Conservation (phyloP, 2,329 filamentous ascomycete species). For the Diplodia sapinea region DNA sequence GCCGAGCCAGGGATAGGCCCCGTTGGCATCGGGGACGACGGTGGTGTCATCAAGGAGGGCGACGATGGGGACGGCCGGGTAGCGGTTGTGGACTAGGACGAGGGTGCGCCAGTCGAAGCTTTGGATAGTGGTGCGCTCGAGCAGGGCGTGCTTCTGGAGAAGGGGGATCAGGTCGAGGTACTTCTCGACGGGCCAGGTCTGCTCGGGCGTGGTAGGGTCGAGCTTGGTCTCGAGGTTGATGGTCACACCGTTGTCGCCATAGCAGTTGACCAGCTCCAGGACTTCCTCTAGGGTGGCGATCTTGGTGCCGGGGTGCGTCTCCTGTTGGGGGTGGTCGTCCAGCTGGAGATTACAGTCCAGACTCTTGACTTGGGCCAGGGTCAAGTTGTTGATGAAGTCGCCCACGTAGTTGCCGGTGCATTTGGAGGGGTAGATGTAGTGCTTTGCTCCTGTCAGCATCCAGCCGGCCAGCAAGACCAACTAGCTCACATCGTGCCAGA, state of each 20-base stretch:
- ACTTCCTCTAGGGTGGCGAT: conserved; percentile 38
- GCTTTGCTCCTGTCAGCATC: conserved; percentile 10
- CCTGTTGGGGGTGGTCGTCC: conserved; percentile 32
- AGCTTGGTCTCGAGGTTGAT: conserved; percentile 40
- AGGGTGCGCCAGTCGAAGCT: conserved; percentile 39
- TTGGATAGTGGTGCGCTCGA: conserved; percentile 36
- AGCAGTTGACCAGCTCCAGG: conserved; percentile 37
- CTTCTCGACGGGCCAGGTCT: conserved; percentile 35
- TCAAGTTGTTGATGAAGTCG: conserved; percentile 37
- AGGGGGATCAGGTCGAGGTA: conserved; percentile 37
- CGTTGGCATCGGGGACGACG: conserved; percentile 31
- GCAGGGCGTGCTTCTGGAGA: conserved; percentile 34
- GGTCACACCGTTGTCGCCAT: conserved; percentile 35
- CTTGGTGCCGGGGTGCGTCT: conserved; percentile 34
- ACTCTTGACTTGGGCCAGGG: conserved; percentile 37
- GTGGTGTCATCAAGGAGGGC: conserved; percentile 36
- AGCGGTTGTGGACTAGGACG: conserved; percentile 35
- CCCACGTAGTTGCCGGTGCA: conserved; percentile 36
- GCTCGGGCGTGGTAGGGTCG: conserved; percentile 35
- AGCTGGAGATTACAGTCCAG: conserved; percentile 37
- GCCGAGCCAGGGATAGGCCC: conserved; percentile 37
- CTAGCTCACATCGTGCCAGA: conserved; percentile 37
- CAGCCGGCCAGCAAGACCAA: no score
- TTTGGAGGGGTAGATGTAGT: conserved; percentile 35
- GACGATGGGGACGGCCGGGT: conserved; percentile 34